These are phyloP conservation scores for Saccharomycopsis microspora DNA, from an alignment of 805 yeast genomes.

Conservation along the genomic window DNA sequence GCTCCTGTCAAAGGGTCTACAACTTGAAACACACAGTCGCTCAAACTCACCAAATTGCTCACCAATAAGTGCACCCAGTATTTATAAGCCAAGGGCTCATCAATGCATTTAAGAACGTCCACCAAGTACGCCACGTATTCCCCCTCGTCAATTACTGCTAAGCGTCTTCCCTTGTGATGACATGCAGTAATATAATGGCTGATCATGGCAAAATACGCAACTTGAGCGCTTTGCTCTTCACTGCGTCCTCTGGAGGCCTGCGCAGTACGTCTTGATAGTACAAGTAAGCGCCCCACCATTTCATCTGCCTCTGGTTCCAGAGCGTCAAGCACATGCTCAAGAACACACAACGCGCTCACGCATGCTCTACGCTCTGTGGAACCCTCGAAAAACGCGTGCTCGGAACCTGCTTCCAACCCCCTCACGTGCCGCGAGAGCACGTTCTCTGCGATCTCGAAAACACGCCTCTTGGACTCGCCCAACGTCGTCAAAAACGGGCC, in stretches of 20 bases:
- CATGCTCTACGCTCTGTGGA: neutral
- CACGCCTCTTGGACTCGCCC: no score
- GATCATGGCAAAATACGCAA: slow-evolving; percentile 6
- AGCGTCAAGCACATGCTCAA: slow-evolving; percentile 31
- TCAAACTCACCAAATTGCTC: slow-evolving; percentile 38
- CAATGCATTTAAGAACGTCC: slow-evolving; percentile 35
- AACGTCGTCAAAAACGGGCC: no score
- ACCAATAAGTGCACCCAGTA: slow-evolving; percentile 41
- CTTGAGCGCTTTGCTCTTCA: neutral
- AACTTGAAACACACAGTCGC: slow-evolving; percentile 42
- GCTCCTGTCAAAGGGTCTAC: slow-evolving; percentile 43
- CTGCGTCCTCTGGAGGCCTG: neutral
- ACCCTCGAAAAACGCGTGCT: neutral
- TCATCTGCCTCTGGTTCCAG: slow-evolving; percentile 40
- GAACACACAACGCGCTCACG: neutral
- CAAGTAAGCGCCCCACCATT: slow-evolving; percentile 31
- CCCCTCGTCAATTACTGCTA: slow-evolving; percentile 6
- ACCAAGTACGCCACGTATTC: slow-evolving; percentile 32
- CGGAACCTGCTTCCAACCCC: neutral
- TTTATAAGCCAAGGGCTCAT: slow-evolving; percentile 31
- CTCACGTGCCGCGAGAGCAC: no score
- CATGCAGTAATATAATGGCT: slow-evolving; percentile 5
- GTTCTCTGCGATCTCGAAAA: no score
- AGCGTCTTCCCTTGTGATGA: slow-evolving; percentile 8
- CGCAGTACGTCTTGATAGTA: slow-evolving; percentile 20